These are phyloP conservation scores for Diaporthe citri DNA, from an alignment of 2,329 filamentous ascomycete species.

Conservation along the genomic window DNA sequence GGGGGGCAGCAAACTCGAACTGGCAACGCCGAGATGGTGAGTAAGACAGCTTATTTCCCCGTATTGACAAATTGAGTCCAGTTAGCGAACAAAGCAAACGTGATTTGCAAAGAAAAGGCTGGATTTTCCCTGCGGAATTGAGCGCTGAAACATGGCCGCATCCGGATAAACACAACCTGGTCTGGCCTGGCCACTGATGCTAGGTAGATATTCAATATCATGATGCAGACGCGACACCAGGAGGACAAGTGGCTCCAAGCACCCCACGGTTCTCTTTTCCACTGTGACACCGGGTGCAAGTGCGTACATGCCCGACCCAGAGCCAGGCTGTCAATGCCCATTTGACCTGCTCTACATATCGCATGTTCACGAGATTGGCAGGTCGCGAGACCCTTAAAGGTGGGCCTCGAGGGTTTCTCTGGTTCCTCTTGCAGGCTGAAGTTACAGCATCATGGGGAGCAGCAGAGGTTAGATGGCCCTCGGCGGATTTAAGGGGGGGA, in stretches of 20 bases:
- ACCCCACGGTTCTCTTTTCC: neutral
- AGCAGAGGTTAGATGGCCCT: slow-evolving; percentile 23
- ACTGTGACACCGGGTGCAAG: slow-evolving; percentile 15
- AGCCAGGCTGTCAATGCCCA: neutral
- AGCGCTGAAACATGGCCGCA: slow-evolving; percentile 34
- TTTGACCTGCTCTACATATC: neutral
- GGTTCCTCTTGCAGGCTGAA: slow-evolving; percentile 29
- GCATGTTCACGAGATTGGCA: neutral
- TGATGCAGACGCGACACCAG: slow-evolving; percentile 16
- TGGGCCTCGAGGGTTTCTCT: slow-evolving; percentile 6
- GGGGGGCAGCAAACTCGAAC: slow-evolving; percentile 23
- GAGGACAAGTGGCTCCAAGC: slow-evolving; percentile 22
- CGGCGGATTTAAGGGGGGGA: slow-evolving; percentile 20
- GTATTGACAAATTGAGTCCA: slow-evolving; percentile 23
- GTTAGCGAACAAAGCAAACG: slow-evolving; percentile 26
- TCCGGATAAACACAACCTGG: slow-evolving; percentile 33
- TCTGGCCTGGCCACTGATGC: slow-evolving; percentile 3
- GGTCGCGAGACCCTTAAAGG: slow-evolving; percentile 5
- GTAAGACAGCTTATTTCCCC: slow-evolving; percentile 32
- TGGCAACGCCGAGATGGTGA: slow-evolving; percentile 19
- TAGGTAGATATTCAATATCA: slow-evolving; percentile 19
- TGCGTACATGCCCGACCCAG: slow-evolving; percentile 13
- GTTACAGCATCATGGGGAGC: neutral
- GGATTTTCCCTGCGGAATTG: slow-evolving; percentile 18
- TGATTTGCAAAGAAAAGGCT: slow-evolving; percentile 25